Evolutionary conservation across 1,284 basidiomycete species (phyloP), one percentile per base, ranked within the genome.

Genomic region (Ustilago sp.): DNA sequence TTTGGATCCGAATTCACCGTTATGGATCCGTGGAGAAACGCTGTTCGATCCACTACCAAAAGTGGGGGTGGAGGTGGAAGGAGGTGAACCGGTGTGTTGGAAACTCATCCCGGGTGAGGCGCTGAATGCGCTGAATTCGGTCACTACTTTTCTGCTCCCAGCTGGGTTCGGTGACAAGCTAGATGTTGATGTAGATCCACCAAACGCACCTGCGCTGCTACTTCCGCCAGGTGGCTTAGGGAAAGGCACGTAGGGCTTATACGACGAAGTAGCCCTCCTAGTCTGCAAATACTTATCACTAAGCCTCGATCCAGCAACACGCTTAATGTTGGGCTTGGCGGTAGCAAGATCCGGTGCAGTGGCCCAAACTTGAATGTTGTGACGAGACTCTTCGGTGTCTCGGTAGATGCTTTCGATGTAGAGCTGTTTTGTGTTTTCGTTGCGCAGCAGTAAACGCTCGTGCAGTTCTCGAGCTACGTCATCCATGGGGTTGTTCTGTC

Each of bases 391-490:
- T 48, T 83, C 81, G 34, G 81, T 82, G 52, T 86, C 83, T 9
- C 80, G 78, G 67, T 88, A 98, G 81, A 99, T 98, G 82, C 94
- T 95, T 85, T 98, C 95, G 69, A 99, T 93, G 70, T 94, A 91
- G 51, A 99, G 92, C 77, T 95, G 94, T 89, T 97, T 98, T 63
- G 95, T 98, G 87, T 91, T 95, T 87, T 98, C 96, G 81, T 98
- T 98, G 69, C 97, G 90, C 50, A 98, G 89, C 15, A 96, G 87
- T 4, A 99, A 88, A 79, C 92, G 92, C 86, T 98, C 94, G 86
- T 98, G 96, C 34, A 98, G 88, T 87, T 95, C 94, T 15, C 91
- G 90, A 3, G 96, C 95, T 17, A 99, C 94, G 69, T 98, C 95
- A 86, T 99, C 96, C 55, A 99, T 95, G 3, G 81, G 71, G 31